Conservation (phyloP, 139 green algal species). For the Coelastrella sp. region DNA sequence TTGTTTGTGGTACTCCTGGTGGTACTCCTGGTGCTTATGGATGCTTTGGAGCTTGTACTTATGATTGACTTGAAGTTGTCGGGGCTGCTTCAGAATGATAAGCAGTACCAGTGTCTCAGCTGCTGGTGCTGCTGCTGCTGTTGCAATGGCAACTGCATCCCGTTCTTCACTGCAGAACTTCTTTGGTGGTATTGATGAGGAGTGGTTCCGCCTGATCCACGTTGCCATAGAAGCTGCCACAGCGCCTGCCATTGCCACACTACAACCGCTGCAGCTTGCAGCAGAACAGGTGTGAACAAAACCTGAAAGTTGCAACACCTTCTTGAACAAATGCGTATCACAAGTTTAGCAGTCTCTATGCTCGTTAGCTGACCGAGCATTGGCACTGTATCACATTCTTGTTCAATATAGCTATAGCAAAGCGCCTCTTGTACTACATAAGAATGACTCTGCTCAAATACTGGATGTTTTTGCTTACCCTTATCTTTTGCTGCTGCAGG, state of each 20-base stretch:
- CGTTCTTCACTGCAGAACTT: constrained; percentile 54
- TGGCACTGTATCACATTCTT: no score
- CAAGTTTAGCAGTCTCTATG: no score
- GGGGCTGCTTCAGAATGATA: not conserved
- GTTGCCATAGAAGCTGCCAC: constrained; percentile 61
- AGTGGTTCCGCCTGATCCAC: constrained; percentile 66
- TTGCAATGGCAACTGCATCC: not conserved
- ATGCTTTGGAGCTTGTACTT: no score
- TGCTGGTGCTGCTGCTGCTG: not conserved
- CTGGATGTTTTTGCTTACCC: no score
- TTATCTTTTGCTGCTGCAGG: not conserved
- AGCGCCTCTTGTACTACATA: no score
- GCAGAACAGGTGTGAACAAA: constrained; percentile 43
- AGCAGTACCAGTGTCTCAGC: not conserved
- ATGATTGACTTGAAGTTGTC: not conserved
- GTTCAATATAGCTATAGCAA: no score
- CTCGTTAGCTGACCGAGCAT: no score
- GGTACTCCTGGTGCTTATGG: no score
- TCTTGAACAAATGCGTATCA: no score
- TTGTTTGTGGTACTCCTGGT: no score
- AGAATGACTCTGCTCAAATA: no score
- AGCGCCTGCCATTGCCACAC: constrained; percentile 45
- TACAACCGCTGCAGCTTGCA: constrained; percentile 47
- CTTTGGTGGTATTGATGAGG: constrained; percentile 59
- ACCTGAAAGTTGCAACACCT: not conserved